phyloP scores from a whole-genome alignment of 257 asterid species.

The Solanum phureja region DNA sequence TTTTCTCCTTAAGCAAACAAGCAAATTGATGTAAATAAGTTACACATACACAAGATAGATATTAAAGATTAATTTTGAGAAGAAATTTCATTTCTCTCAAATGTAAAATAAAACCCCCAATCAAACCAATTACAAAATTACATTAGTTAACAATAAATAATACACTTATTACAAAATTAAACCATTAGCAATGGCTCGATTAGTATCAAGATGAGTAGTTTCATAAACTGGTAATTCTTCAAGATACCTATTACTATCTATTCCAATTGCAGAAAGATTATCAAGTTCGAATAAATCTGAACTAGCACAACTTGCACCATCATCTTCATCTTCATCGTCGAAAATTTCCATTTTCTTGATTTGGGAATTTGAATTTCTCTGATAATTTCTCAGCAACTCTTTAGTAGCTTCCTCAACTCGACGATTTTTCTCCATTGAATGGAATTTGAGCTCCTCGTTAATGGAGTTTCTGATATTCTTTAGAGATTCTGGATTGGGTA shows the following conservation, averaged over 20 bases:
- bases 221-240: conserved; percentile 82
- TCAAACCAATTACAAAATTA: conserved; percentile 37
- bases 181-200: conserved; percentile 46
- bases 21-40: background rate
- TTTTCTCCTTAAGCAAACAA: background rate
- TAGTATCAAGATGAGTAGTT: conserved; percentile 48
- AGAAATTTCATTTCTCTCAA: conserved; percentile 33
- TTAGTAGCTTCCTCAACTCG: conserved; percentile 55
- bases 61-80: conserved; percentile 5
- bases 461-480: conserved; percentile 14
- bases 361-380: conserved; percentile 10
- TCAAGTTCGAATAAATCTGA: conserved; percentile 84
- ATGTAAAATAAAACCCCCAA: conserved; percentile 50
- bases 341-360: conserved; percentile 3
- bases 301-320: conserved; percentile 63
- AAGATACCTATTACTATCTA: conserved; percentile 49
- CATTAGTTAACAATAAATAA: conserved; percentile 8
- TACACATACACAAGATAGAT: background rate
- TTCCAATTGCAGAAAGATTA: conserved; percentile 68
- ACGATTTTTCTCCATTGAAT: conserved; percentile 50
- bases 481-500: background rate
- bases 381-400: conserved; percentile 51
- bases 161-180: conserved; percentile 31
- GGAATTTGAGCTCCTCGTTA: conserved; percentile 39
- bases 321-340: conserved; percentile 32